These are phyloP conservation scores for Dissophora ornata DNA, from an alignment of 192 early-diverging fungal species.

Conservation along the genomic window DNA sequence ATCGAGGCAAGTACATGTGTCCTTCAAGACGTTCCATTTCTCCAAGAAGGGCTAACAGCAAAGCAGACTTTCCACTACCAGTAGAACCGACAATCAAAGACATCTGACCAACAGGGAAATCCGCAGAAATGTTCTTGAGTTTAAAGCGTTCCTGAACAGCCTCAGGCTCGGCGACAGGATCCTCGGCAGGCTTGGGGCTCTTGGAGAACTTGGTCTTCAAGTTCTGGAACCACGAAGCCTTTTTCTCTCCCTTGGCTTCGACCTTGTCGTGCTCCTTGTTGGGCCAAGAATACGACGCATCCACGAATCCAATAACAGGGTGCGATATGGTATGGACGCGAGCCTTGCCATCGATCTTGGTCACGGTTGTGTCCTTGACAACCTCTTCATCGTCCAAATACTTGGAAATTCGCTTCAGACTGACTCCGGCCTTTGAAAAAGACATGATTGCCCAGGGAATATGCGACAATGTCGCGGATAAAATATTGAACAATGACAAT, in stretches of 20 bases:
- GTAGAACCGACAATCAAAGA: constrained; percentile 89
- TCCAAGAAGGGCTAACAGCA: constrained; percentile 85
- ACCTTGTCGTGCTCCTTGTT: constrained; percentile 38
- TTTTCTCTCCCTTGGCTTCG: constrained; percentile 36
- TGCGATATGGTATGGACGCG: constrained; percentile 63
- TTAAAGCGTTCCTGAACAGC: constrained; percentile 54
- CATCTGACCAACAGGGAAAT: constrained; percentile 75
- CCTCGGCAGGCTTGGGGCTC: neutral
- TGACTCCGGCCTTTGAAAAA: constrained; percentile 66
- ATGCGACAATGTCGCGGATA: constrained; percentile 68
- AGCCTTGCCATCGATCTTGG: constrained; percentile 40
- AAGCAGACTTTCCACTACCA: constrained; percentile 86
- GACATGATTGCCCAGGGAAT: constrained; percentile 66
- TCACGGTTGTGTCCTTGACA: constrained; percentile 47
- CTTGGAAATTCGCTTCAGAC: constrained; percentile 72
- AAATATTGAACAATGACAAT: constrained; percentile 75
- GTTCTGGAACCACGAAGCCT: constrained; percentile 10
- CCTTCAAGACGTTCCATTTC: constrained; percentile 72
- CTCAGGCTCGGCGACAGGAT: constrained; percentile 10
- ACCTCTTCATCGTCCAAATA: constrained; percentile 83
- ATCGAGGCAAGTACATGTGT: constrained; percentile 55
- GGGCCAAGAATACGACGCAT: constrained; percentile 33
- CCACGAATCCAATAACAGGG: constrained; percentile 38
- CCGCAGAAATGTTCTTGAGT: constrained; percentile 70
- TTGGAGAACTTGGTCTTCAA: constrained; percentile 32